Conservation (phyloP, 2,329 filamentous ascomycete genomes). For the Lachnellula arida region DNA sequence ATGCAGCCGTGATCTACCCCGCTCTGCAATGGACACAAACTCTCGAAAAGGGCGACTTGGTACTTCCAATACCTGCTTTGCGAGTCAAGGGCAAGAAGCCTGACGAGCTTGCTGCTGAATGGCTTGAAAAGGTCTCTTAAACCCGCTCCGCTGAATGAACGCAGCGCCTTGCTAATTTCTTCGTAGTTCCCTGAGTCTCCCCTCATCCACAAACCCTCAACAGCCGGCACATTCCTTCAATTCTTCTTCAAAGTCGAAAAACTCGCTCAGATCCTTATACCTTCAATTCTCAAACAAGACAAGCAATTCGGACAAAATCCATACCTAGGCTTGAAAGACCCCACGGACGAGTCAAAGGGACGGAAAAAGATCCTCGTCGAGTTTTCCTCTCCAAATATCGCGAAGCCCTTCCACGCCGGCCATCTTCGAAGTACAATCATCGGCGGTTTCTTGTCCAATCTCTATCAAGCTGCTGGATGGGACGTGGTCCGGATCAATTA, state of each 20-base stretch:
- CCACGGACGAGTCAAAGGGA: conserved; percentile 48
- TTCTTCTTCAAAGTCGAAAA: conserved; percentile 75
- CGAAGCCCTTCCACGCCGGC: conserved; percentile 74
- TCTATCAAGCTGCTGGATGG: conserved; percentile 66
- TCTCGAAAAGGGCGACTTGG: conserved; percentile 77
- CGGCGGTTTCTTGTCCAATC: conserved; percentile 65
- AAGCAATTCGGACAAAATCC: conserved; percentile 60
- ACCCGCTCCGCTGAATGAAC: background rate
- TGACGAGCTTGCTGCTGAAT: conserved; percentile 55
- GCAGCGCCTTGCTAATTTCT: conserved; percentile 6
- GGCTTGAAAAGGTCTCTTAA: conserved; percentile 50
- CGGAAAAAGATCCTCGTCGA: conserved; percentile 62
- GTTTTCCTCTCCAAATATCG: conserved; percentile 82
- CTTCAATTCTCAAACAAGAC: conserved; percentile 61
- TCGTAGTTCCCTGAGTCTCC: conserved; percentile 65
- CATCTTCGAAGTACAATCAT: conserved; percentile 75
- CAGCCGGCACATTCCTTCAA: conserved; percentile 65
- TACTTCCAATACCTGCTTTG: conserved; percentile 74
- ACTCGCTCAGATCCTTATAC: conserved; percentile 62
- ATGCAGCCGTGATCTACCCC: conserved; percentile 65
- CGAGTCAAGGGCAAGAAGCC: conserved; percentile 69
- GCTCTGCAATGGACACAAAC: conserved; percentile 74
- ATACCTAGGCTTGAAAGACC: conserved; percentile 56
- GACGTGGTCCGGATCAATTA: conserved; percentile 70
- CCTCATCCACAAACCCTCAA: conserved; percentile 64